phyloP scores from a whole-genome alignment of 345 rosid species.

The Eucalyptus caleyi region DNA sequence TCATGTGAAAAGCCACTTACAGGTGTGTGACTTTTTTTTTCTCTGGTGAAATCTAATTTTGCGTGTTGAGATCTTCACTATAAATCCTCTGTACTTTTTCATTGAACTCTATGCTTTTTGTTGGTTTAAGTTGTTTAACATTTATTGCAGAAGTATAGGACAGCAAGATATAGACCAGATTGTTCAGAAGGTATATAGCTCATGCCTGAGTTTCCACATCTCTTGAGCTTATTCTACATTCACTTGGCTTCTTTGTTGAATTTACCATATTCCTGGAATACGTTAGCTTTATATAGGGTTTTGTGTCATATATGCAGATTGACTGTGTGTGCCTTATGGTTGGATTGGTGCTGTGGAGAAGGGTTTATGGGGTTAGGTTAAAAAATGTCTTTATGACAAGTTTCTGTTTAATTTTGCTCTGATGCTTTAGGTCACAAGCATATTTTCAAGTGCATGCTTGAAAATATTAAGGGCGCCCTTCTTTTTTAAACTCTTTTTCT shows the following conservation, averaged over 20 bases:
- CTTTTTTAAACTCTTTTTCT: not conserved
- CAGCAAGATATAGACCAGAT: conserved; percentile 68
- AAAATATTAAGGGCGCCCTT: not conserved
- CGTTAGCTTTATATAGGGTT: not conserved
- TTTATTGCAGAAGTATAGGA: conserved; percentile 78
- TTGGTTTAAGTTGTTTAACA: conserved; percentile 3
- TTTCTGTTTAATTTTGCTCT: not conserved
- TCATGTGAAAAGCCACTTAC: conserved; percentile 92
- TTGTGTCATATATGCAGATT: not conserved
- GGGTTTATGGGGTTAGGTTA: not conserved
- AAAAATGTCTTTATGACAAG: not conserved
- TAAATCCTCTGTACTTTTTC: not conserved
- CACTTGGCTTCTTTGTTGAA: not conserved
- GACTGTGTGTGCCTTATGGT: not conserved
- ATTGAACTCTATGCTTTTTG: not conserved
- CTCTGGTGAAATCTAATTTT: not conserved
- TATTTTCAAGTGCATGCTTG: not conserved
- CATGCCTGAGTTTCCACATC: not conserved
- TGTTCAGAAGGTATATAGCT: conserved; percentile 52
- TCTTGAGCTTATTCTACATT: not conserved
- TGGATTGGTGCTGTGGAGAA: not conserved
- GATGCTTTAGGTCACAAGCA: not conserved
- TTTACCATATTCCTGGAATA: not conserved
- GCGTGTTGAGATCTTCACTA: not conserved
- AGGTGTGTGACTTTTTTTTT: conserved; percentile 26